Evolutionary conservation across 176 grass and related monocot species (phyloP).

Genomic region (Puya raimondii): DNA sequence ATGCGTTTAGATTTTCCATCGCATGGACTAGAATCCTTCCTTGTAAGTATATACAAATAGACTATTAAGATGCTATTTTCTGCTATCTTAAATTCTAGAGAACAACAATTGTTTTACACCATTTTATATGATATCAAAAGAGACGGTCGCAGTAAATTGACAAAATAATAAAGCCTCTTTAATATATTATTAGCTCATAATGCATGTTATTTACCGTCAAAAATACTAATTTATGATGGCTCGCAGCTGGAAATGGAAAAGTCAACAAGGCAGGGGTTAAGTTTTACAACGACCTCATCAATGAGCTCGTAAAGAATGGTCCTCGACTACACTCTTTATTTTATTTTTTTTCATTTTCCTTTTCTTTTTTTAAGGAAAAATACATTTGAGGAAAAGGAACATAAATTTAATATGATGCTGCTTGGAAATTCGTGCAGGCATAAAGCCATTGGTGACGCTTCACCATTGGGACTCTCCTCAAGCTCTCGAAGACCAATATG

Average conservation of each 20-base stretch:
- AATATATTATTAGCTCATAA: not conserved
- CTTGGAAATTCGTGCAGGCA: conserved; percentile 18
- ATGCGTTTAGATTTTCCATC: conserved; percentile 59
- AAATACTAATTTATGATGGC: conserved; percentile 1
- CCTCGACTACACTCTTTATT: not conserved
- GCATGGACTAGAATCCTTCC: conserved; percentile 61
- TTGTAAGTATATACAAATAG: conserved; percentile 16
- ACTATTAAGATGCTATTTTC: too few relatives aligned
- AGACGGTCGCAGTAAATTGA: too few relatives aligned
- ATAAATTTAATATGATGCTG: not conserved
- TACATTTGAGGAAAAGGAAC: too few relatives aligned
- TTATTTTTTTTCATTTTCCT: not conserved
- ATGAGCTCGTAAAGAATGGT: conserved; percentile 41
- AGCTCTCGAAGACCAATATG: conserved; percentile 50
- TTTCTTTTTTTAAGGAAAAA: not conserved
- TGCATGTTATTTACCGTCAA: not conserved
- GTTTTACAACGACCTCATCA: conserved; percentile 51
- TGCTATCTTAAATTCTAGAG: too few relatives aligned
- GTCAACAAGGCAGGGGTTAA: conserved; percentile 38
- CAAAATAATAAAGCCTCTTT: too few relatives aligned
- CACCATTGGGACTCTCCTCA: conserved; percentile 64
- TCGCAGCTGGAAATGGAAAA: conserved; percentile 44
- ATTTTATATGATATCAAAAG: too few relatives aligned
- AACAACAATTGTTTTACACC: too few relatives aligned
- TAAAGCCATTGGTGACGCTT: conserved; percentile 57